Evolutionary conservation across 2,329 filamentous ascomycete species (phyloP).

Genomic region (Colletotrichum tamarilloi): DNA sequence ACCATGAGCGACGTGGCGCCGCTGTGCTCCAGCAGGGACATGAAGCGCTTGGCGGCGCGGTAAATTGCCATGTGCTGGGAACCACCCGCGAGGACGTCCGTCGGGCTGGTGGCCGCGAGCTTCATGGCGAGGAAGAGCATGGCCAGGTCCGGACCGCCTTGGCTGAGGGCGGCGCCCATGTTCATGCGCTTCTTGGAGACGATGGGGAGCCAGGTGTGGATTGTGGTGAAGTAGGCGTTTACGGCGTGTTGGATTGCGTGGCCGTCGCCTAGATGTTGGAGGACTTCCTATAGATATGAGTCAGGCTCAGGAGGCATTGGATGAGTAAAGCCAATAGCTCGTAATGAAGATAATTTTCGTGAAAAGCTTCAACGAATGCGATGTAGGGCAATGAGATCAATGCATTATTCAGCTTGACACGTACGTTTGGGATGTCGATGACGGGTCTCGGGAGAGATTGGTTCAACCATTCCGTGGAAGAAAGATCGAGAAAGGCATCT

Average conservation of each 20-base stretch:
- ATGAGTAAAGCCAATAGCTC: too few species aligned
- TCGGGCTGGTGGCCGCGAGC: constrained; percentile 51
- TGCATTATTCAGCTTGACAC: constrained; percentile 24
- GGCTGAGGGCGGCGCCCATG: constrained; percentile 52
- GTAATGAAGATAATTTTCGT: too few species aligned
- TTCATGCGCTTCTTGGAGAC: constrained; percentile 58
- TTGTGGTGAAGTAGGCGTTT: constrained; percentile 54
- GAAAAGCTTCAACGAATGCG: neutral
- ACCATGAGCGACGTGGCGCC: constrained; percentile 55
- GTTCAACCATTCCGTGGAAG: constrained; percentile 49
- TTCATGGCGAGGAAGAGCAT: constrained; percentile 62
- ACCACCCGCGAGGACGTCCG: constrained; percentile 44
- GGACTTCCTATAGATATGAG: constrained; percentile 45
- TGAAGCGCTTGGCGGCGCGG: constrained; percentile 54
- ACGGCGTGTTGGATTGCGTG: constrained; percentile 50
- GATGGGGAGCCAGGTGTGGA: constrained; percentile 61
- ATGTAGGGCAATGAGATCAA: neutral
- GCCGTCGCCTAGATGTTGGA: constrained; percentile 51
- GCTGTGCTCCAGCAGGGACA: constrained; percentile 51
- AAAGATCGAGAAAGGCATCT: constrained; percentile 56
- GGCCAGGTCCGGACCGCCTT: constrained; percentile 57
- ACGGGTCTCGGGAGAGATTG: constrained; percentile 51
- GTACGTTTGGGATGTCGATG: constrained; percentile 51
- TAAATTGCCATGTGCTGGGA: constrained; percentile 52
- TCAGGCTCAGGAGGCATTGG: neutral